Evolutionary conservation across 495 filamentous ascomycete species (phyloP).

Genomic region (Neurospora tetrasperma): DNA sequence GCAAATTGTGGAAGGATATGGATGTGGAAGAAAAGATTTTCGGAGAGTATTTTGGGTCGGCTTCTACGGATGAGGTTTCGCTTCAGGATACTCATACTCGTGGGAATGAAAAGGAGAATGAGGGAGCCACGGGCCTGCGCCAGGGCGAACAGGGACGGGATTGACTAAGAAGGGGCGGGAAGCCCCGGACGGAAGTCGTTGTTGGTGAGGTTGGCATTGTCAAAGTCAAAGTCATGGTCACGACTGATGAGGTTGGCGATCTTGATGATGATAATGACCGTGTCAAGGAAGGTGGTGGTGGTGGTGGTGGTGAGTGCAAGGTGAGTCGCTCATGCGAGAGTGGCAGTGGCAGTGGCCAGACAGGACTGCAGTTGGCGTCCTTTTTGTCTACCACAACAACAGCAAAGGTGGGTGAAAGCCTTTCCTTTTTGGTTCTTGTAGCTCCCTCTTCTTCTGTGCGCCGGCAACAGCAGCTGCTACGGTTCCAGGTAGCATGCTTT

Average conservation of each 20-base stretch:
- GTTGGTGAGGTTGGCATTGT: not conserved
- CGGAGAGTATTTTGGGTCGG: slow-evolving; percentile 21
- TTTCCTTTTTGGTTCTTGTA: not conserved
- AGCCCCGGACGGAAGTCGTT: slow-evolving; percentile 18
- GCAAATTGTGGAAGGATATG: slow-evolving; percentile 25
- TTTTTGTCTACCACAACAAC: not conserved
- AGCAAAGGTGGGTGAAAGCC: not conserved
- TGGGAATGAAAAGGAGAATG: slow-evolving; percentile 15
- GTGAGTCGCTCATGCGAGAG: not conserved
- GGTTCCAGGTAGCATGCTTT: not conserved
- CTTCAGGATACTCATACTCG: not conserved
- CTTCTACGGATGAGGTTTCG: not conserved
- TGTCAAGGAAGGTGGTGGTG: too few species aligned
- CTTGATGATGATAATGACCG: not conserved
- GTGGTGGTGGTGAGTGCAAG: not conserved
- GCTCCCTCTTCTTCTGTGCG: not conserved
- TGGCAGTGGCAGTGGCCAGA: not conserved
- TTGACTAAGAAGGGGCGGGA: slow-evolving; percentile 35
- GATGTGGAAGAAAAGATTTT: slow-evolving; percentile 32
- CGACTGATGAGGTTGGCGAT: not conserved
- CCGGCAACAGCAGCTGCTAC: not conserved
- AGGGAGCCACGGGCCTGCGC: slow-evolving; percentile 21
- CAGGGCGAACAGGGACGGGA: slow-evolving; percentile 21
- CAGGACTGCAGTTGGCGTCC: not conserved
- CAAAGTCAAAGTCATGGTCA: not conserved